Conservation (phyloP, 2,329 filamentous ascomycete species). For the Colletotrichum theobromicola region DNA sequence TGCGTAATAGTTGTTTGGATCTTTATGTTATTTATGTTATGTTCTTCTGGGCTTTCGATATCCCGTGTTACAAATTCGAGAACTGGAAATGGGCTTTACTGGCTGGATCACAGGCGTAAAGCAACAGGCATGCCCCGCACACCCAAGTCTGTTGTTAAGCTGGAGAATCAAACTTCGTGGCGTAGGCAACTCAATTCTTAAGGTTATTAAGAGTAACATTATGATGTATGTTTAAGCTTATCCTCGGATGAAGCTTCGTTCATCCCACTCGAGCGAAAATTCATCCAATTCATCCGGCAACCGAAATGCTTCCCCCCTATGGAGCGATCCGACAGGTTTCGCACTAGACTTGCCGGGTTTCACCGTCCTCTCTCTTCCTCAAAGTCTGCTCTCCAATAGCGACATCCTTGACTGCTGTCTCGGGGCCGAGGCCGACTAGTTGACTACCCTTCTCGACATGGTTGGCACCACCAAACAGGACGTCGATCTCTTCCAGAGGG, state of each 20-base stretch:
- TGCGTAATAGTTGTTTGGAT: not conserved
- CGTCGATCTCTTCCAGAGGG: conserved; percentile 60
- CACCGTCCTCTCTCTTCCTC: not conserved
- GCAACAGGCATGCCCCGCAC: not conserved
- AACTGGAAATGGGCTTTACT: not conserved
- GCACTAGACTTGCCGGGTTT: conserved; percentile 2
- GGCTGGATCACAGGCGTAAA: not conserved
- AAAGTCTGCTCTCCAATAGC: not conserved
- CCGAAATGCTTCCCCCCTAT: not conserved
- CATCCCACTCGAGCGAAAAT: not conserved
- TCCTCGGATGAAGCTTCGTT: not conserved
- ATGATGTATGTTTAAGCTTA: not conserved
- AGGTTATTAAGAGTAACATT: not conserved
- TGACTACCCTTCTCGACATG: conserved; percentile 59
- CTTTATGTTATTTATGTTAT: not conserved
- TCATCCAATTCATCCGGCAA: not conserved
- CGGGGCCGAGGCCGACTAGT: conserved; percentile 33
- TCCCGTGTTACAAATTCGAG: not conserved
- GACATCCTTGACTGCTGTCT: not conserved
- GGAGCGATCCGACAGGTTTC: not conserved
- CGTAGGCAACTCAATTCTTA: not conserved
- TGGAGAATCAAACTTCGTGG: not conserved
- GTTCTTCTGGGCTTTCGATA: not conserved
- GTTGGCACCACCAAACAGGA: conserved; percentile 58
- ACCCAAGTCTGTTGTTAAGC: not conserved